Evolutionary conservation across 2,329 filamentous ascomycete species (phyloP).

Genomic region (Lizonia empirigonia): DNA sequence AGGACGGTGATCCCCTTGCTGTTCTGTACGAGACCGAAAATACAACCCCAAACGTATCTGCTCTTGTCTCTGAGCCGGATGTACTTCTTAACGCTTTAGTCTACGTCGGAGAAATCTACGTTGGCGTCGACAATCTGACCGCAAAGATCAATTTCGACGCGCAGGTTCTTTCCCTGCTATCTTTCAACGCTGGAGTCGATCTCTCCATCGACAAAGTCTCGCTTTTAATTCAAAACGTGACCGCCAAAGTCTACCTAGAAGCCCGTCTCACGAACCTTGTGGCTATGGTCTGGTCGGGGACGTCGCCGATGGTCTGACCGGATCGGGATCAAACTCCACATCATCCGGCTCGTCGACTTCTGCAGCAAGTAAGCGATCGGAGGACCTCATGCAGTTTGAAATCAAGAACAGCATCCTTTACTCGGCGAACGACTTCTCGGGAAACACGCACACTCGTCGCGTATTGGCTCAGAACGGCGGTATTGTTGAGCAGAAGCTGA

Average conservation of each 20-base stretch:
- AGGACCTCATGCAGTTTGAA: constrained; percentile 52
- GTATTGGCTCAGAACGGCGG: constrained; percentile 61
- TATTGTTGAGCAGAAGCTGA: constrained; percentile 60
- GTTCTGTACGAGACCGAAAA: constrained; percentile 61
- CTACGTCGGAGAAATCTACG: constrained; percentile 62
- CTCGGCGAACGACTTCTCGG: constrained; percentile 64
- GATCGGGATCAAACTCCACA: constrained; percentile 4
- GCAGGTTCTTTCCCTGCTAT: constrained; percentile 62
- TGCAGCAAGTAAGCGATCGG: constrained; percentile 32
- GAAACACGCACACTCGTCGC: constrained; percentile 60
- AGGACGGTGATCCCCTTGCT: constrained; percentile 58
- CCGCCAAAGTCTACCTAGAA: constrained; percentile 64
- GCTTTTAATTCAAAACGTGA: constrained; percentile 63
- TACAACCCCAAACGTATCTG: constrained; percentile 51
- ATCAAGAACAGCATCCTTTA: constrained; percentile 65
- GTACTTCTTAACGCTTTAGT: constrained; percentile 66
- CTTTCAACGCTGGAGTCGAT: constrained; percentile 67
- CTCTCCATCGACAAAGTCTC: constrained; percentile 62
- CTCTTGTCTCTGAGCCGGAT: constrained; percentile 58
- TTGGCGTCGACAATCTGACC: constrained; percentile 64
- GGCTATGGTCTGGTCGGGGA: constrained; percentile 53
- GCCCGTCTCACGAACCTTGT: constrained; percentile 66
- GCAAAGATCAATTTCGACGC: constrained; percentile 66
- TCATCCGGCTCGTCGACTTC: constrained; percentile 17
- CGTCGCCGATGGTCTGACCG: constrained; percentile 24